Conservation (phyloP, 2,329 filamentous ascomycete species). For the Clarireedia monteithiana region DNA sequence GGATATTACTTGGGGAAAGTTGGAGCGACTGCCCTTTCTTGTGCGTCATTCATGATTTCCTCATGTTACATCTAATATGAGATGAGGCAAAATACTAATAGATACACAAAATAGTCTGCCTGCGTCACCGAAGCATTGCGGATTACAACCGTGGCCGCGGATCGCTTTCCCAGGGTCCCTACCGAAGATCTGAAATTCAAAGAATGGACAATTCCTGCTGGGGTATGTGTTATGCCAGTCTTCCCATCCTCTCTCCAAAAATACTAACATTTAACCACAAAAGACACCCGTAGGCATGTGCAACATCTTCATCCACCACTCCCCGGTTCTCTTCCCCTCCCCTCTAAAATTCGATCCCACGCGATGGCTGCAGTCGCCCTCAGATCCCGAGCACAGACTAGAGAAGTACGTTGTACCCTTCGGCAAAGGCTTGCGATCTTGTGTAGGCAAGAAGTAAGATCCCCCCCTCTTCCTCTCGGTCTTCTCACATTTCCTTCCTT, state of each 20-base stretch:
- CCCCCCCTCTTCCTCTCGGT: not conserved
- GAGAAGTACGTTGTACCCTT: constrained; percentile 5
- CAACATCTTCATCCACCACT: constrained; percentile 2
- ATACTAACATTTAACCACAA: not conserved
- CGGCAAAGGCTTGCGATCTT: not conserved
- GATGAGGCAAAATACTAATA: not conserved
- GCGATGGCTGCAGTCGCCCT: not conserved
- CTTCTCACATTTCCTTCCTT: not conserved
- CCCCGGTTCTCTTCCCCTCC: not conserved
- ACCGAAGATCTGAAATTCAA: constrained; percentile 17
- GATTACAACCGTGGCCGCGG: constrained; percentile 13
- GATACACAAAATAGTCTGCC: not conserved
- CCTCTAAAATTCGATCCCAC: constrained; percentile 1
- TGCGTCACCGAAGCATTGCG: constrained; percentile 1
- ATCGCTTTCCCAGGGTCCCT: constrained; percentile 25
- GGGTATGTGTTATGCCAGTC: constrained; percentile 13
- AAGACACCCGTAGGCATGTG: constrained; percentile 6
- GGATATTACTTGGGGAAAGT: not conserved
- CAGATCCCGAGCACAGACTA: not conserved
- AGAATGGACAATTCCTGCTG: constrained; percentile 19
- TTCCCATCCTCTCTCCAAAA: not conserved
- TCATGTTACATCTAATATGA: not conserved
- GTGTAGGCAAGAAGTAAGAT: constrained; percentile 2
- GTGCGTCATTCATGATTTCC: not conserved
- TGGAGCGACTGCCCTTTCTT: constrained; percentile 1